Evolutionary conservation across 2,329 filamentous ascomycete genomes (phyloP).

Genomic region (Paecilomyces variotii): DNA sequence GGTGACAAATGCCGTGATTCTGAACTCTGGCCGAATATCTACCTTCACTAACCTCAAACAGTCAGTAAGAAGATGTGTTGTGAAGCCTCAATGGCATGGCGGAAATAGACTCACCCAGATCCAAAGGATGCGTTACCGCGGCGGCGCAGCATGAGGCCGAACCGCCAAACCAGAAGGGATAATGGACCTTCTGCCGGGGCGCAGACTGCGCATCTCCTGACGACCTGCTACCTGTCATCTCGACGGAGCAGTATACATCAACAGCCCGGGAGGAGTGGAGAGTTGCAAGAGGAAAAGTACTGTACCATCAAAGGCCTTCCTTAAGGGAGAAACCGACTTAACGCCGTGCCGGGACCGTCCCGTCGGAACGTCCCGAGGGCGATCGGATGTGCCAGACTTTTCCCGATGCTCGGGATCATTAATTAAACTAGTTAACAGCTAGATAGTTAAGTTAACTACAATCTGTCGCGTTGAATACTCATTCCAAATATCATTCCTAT

Average conservation of each 20-base stretch:
- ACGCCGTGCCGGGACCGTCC: neutral
- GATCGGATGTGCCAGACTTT: neutral
- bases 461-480: no score
- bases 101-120: slow-evolving; percentile 60
- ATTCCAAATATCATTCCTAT: neutral
- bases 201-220: slow-evolving; percentile 18
- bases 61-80: slow-evolving; percentile 13
- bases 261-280: neutral
- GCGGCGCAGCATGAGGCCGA: slow-evolving; percentile 89
- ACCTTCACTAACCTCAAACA: slow-evolving; percentile 46
- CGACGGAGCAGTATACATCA: slow-evolving; percentile 1
- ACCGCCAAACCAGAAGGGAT: slow-evolving; percentile 94
- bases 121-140: slow-evolving; percentile 84
- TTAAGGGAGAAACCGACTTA: neutral
- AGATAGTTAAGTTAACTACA: no score
- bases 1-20: slow-evolving; percentile 1
- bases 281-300: neutral
- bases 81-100: neutral
- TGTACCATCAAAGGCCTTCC: neutral
- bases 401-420: no score
- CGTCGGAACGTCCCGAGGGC: neutral
- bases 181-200: slow-evolving; percentile 39
- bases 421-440: no score
- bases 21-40: slow-evolving; percentile 9
- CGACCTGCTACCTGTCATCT: slow-evolving; percentile 28